Evolutionary conservation across 2,329 filamentous ascomycete genomes (phyloP), one percentile per base, ranked within the genome.

Genomic region (Cadophora malorum): DNA sequence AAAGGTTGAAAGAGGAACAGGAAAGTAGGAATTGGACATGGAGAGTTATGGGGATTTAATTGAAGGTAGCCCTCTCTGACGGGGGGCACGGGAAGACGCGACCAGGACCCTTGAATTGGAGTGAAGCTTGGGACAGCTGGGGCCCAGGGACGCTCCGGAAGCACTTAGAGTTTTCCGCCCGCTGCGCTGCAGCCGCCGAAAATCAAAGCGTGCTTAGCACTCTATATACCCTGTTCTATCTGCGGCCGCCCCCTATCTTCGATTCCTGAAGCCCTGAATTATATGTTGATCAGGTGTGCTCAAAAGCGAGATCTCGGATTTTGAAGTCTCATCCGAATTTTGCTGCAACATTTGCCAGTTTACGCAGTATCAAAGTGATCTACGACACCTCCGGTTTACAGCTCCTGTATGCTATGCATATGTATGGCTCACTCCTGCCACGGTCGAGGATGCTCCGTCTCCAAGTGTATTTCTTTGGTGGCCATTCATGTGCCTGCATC

Each of bases 231-330:
- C 8, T 35, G 53, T 23, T 23, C 31, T 21, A 19, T 56, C 31
- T 14, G 55, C 55, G 55, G 55, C 55, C 52, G 52, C 52, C 52
- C 55, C 33, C n/a, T 58, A 38, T 58, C 55, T 6, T n/a, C 28
- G n/a, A 35, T 35, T 8, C 31, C 16, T 35, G n/a, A 10, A 49
- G 21, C 45, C 45, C 45, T 49, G 45, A 49, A n/a, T 49, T 49
- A 4, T 4, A 7, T 49, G 45, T 49, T 49, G 45, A 49, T 49
- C 41, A 45, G 19, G 41, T 45, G 14, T 45, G 10, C 16, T n/a
- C n/a, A 49, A 49, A 16, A 49, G 45, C 45, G 45, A 49, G 45
- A 49, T 49, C 41, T 19, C 41, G 41, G 41, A 45, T 45, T 45
- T 19, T 1, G 14, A 14, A 10, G 41, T 45, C 41, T 45, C 41